A percentile compares a stretch with the other conserved stretches of the same genome.
phyloP scores from a whole-genome alignment of 2,329 filamentous ascomycete genomes.

The Colletotrichum gloeosporioides region DNA sequence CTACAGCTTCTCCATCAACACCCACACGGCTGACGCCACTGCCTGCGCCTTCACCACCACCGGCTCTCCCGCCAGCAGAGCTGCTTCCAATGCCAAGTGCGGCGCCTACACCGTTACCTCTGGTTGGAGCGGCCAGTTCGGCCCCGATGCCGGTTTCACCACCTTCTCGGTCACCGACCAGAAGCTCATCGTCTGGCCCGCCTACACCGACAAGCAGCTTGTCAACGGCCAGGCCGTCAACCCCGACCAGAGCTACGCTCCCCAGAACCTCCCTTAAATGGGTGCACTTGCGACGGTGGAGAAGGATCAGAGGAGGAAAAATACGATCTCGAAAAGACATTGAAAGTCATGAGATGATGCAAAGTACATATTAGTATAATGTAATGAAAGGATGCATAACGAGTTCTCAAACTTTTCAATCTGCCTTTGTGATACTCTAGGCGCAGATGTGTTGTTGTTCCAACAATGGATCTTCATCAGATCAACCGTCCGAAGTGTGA shows the following conservation, averaged over 20 bases:
- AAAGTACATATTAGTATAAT: background rate
- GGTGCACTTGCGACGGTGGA: too few species aligned
- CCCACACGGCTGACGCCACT: conserved; percentile 32
- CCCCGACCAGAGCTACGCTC: conserved; percentile 54
- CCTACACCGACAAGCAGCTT: conserved; percentile 59
- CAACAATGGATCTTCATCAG: background rate
- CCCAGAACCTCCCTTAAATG: conserved; percentile 24
- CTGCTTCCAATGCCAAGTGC: conserved; percentile 46
- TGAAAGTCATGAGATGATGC: background rate
- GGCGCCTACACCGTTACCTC: conserved; percentile 56
- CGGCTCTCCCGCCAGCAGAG: conserved; percentile 40
- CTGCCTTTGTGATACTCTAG: background rate
- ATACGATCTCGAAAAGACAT: background rate
- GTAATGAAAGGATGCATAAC: background rate
- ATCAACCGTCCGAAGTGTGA: background rate
- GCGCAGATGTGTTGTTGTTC: background rate
- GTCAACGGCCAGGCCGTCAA: conserved; percentile 46
- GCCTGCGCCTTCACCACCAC: conserved; percentile 45
- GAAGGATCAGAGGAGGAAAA: background rate
- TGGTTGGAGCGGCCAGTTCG: conserved; percentile 63
- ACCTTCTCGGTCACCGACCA: conserved; percentile 55
- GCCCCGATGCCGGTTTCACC: conserved; percentile 57
- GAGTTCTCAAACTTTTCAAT: background rate
- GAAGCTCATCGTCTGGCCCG: conserved; percentile 54
- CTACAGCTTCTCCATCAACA: conserved; percentile 50